These are phyloP conservation scores for Neurospora pannonica DNA, from an alignment of 495 filamentous ascomycete species.

Conservation along the genomic window DNA sequence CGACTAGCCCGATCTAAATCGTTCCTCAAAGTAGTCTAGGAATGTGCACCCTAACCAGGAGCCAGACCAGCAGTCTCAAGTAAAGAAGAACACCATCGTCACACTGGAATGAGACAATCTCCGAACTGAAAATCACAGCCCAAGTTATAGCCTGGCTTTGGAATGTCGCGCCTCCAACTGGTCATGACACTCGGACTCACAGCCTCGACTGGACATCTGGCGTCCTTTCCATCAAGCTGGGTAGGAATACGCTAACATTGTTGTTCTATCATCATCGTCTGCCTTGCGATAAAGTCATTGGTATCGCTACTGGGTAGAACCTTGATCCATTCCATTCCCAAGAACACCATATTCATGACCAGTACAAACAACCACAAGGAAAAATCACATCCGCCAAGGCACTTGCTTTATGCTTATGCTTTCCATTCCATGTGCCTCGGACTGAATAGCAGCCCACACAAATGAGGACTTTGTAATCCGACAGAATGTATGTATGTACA, in stretches of 20 bases:
- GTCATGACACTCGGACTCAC: background rate
- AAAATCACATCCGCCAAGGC: background rate
- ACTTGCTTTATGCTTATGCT: background rate
- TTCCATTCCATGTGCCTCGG: background rate
- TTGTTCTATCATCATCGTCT: background rate
- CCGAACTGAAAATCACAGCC: background rate
- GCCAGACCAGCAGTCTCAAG: background rate
- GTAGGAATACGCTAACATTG: background rate
- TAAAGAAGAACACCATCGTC: background rate
- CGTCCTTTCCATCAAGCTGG: background rate
- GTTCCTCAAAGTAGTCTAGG: background rate
- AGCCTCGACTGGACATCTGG: background rate
- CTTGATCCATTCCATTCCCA: background rate
- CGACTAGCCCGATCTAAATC: background rate
- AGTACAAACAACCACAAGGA: background rate
- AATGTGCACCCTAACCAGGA: background rate
- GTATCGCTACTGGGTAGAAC: background rate
- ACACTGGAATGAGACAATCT: background rate
- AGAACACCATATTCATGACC: background rate
- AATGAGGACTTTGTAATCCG: background rate
- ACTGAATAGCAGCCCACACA: background rate
- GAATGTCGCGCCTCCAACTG: background rate
- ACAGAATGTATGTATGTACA: background rate
- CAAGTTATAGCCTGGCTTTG: background rate
- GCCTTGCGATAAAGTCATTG: background rate